Evolutionary conservation across 148 eudicot species (phyloP).

Genomic region (Silene uniflora): DNA sequence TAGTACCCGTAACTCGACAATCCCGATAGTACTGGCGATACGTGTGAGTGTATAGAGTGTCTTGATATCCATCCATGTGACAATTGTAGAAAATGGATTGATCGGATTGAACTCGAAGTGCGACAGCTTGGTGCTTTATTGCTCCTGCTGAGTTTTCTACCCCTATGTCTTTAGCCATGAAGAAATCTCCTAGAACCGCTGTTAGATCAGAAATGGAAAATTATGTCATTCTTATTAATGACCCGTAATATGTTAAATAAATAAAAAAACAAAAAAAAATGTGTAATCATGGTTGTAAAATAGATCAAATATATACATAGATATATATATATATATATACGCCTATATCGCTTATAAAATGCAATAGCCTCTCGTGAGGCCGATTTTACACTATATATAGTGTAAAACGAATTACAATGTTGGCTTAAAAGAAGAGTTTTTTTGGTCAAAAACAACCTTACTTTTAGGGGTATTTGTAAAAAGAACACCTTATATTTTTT

Average conservation of each 20-base stretch:
- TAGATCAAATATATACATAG: too few species aligned
- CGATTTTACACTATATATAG: too few species aligned
- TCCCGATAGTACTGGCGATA: constrained; percentile 72
- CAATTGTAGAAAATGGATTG: constrained; percentile 51
- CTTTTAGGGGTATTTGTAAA: too few species aligned
- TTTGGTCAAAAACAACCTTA: too few species aligned
- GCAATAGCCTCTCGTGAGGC: too few species aligned
- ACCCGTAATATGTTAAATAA: not conserved
- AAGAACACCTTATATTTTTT: too few species aligned
- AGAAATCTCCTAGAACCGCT: constrained; percentile 52
- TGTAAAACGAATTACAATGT: too few species aligned
- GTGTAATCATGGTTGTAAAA: too few species aligned
- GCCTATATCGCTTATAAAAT: too few species aligned
- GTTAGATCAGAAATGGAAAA: not conserved
- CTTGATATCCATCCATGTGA: constrained; percentile 66
- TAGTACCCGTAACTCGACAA: constrained; percentile 62
- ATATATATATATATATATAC: too few species aligned
- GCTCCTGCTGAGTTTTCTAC: constrained; percentile 68
- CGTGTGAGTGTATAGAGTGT: constrained; percentile 62
- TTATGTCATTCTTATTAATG: too few species aligned
- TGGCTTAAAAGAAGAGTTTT: too few species aligned
- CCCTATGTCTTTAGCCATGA: constrained; percentile 69
- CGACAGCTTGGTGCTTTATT: constrained; percentile 70
- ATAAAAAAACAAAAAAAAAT: not conserved
- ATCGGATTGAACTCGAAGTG: constrained; percentile 59